Conservation (phyloP, 1,139 yeast species). For the Yamadazyma siamensis region DNA sequence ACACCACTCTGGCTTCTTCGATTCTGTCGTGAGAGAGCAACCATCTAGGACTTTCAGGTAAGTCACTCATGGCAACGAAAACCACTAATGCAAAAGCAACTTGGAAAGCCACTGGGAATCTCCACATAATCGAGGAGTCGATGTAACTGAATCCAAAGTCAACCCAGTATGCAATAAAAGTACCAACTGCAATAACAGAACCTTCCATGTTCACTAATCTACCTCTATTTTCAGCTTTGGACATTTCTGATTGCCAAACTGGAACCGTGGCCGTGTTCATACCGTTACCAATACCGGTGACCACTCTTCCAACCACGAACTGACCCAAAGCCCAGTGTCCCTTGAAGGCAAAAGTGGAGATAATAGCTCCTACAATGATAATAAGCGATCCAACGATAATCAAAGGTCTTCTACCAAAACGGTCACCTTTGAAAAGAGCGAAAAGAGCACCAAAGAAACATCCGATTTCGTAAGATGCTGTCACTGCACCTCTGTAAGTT, state of each 20-base stretch:
- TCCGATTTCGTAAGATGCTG: conserved; percentile 72
- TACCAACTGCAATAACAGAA: conserved; percentile 68
- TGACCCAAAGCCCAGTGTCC: conserved; percentile 56
- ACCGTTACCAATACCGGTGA: conserved; percentile 81
- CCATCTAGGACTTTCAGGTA: conserved; percentile 80
- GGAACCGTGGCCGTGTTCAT: conserved; percentile 78
- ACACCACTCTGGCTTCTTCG: conserved; percentile 45
- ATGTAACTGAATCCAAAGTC: conserved; percentile 70
- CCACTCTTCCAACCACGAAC: conserved; percentile 68
- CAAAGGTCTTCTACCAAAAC: conserved; percentile 62
- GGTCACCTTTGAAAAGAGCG: conserved; percentile 62
- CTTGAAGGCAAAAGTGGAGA: conserved; percentile 58
- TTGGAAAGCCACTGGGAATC: conserved; percentile 48
- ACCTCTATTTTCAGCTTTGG: conserved; percentile 71
- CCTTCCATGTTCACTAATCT: conserved; percentile 68
- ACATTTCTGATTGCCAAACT: conserved; percentile 78
- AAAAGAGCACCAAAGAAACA: conserved; percentile 72
- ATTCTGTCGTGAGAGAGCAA: conserved; percentile 51
- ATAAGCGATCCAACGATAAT: conserved; percentile 57
- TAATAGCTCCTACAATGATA: conserved; percentile 60
- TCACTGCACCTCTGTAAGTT: conserved; percentile 64
- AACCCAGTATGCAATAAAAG: conserved; percentile 71
- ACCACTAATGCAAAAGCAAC: conserved; percentile 36
- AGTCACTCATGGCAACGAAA: conserved; percentile 32
- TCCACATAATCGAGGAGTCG: conserved; percentile 38